These are phyloP conservation scores for Neltuma alba DNA, from an alignment of 306 rosid genomes.

Conservation along the genomic window DNA sequence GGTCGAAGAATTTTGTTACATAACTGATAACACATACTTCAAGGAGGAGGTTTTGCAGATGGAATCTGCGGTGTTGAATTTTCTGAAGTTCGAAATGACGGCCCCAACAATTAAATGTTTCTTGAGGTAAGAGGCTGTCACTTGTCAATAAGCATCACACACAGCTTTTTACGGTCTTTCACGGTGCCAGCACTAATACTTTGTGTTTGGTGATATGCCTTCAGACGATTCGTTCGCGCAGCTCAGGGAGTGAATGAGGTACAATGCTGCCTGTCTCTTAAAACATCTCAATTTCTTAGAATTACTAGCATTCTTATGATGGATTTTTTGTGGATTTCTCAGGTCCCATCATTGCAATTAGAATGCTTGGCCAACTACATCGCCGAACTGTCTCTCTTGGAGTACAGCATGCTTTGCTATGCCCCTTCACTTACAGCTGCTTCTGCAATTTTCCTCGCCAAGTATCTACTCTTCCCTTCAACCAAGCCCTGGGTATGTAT, in stretches of 20 bases:
- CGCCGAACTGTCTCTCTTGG: constrained; percentile 86
- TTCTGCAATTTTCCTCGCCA: constrained; percentile 87
- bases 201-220: constrained; percentile 24
- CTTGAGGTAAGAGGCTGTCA: constrained; percentile 51
- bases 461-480: constrained; percentile 63
- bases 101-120: constrained; percentile 93
- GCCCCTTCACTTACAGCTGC: constrained; percentile 89
- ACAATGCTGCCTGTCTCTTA: neutral
- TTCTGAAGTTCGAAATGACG: constrained; percentile 93
- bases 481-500: constrained; percentile 81
- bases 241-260: constrained; percentile 87
- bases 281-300: neutral
- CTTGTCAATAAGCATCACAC: neutral
- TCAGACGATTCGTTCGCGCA: constrained; percentile 89
- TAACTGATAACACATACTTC: constrained; percentile 93
- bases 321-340: neutral
- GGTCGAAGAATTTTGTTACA: constrained; percentile 95
- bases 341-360: constrained; percentile 71
- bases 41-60: constrained; percentile 95
- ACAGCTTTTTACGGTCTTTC: neutral
- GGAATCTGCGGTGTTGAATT: constrained; percentile 92
- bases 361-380: constrained; percentile 90
- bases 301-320: neutral
- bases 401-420: constrained; percentile 79
- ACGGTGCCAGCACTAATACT: constrained; percentile 15